phyloP scores from a whole-genome alignment of 192 early-diverging fungal genomes.

The Coemansia sp. region DNA sequence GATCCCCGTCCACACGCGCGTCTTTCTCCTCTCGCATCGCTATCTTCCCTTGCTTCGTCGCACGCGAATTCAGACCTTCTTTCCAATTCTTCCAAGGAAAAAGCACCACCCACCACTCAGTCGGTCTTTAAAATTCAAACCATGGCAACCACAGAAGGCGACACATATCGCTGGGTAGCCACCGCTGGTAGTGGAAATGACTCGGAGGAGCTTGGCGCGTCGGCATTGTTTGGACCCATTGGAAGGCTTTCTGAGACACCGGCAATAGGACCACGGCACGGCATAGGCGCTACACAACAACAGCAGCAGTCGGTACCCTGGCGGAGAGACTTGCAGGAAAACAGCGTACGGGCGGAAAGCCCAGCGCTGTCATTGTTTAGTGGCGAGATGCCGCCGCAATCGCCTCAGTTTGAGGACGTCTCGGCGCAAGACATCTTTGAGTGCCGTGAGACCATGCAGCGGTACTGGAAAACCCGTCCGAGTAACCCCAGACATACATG shows the following conservation, averaged over 20 bases:
- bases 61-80: no score
- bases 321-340: neutral
- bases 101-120: neutral
- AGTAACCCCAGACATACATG: conserved; percentile 7
- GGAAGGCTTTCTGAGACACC: neutral
- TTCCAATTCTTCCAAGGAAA: neutral
- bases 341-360: neutral
- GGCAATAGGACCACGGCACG: neutral
- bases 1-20: no score
- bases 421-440: conserved; percentile 21
- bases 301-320: neutral
- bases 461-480: conserved; percentile 16
- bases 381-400: conserved; percentile 35
- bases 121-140: neutral
- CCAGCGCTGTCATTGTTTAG: conserved; percentile 7
- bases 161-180: neutral
- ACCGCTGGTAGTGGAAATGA: neutral
- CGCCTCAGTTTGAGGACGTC: conserved; percentile 36
- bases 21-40: no score
- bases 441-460: conserved; percentile 19
- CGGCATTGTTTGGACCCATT: neutral
- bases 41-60: no score
- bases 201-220: neutral
- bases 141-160: neutral
- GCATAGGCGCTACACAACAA: neutral